These are phyloP conservation scores for Rhododendron griersonianum DNA, from an alignment of 148 eudicot genomes.

Conservation along the genomic window DNA sequence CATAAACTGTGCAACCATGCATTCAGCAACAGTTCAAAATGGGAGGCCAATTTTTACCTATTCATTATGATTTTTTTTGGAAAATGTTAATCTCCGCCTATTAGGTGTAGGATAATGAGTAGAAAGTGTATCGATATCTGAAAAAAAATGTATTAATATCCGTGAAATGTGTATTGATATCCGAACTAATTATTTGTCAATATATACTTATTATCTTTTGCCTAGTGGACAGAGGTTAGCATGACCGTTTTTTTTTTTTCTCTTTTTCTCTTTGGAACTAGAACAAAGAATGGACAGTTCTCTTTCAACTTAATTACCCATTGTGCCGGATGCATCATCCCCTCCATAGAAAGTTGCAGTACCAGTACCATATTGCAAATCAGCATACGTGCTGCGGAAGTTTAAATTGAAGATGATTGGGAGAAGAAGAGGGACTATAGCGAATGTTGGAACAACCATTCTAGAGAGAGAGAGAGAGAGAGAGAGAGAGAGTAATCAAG, in stretches of 20 bases:
- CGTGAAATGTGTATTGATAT: no score
- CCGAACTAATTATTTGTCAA: no score
- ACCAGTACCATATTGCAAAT: conserved; percentile 63
- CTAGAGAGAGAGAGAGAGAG: not conserved
- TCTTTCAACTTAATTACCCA: not conserved
- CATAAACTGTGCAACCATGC: not conserved
- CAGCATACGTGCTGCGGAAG: conserved; percentile 29
- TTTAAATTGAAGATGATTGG: conserved; percentile 24
- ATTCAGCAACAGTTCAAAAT: not conserved
- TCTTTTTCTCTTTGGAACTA: no score
- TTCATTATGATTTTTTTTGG: not conserved
- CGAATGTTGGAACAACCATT: conserved; percentile 35
- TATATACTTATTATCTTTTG: no score
- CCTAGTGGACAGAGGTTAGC: no score
- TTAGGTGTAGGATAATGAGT: no score
- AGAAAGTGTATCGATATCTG: no score
- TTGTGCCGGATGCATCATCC: conserved; percentile 15
- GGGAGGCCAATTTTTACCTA: not conserved
- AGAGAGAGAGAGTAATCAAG: no score
- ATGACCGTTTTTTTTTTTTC: not conserved
- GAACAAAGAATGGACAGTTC: not conserved
- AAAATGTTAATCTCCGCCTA: no score
- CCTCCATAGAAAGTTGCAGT: conserved; percentile 92
- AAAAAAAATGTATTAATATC: no score
- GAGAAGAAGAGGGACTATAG: conserved; percentile 20